These are phyloP conservation scores for Naganishia randhawae DNA, from an alignment of 768 basidiomycete species.

Conservation along the genomic window DNA sequence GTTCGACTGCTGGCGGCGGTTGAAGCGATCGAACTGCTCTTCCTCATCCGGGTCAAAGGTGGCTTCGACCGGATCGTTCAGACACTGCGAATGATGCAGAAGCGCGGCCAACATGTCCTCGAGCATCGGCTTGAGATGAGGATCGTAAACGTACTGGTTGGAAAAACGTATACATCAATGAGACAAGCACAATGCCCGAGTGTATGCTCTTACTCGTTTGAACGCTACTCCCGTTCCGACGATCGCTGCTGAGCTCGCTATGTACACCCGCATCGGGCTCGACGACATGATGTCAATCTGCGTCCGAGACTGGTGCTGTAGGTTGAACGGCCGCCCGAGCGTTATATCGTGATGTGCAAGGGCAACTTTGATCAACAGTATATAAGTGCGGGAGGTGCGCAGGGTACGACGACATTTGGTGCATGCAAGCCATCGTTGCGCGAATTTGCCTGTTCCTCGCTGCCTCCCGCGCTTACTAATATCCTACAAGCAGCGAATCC, in stretches of 20 bases:
- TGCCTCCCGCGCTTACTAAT: not conserved
- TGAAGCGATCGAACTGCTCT: not conserved
- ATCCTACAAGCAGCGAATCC: not conserved
- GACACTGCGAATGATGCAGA: slow-evolving; percentile 7
- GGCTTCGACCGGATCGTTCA: slow-evolving; percentile 5
- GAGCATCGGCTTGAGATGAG: slow-evolving; percentile 19
- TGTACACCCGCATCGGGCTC: slow-evolving; percentile 2
- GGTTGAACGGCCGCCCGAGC: not conserved
- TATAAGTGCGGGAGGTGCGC: not conserved
- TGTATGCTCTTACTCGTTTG: slow-evolving; percentile 5
- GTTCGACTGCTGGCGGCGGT: not conserved
- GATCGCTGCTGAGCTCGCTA: slow-evolving; percentile 8
- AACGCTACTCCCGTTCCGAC: slow-evolving; percentile 17
- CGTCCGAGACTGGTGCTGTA: not conserved
- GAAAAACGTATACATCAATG: not conserved
- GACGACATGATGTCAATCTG: not conserved
- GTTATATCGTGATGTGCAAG: not conserved
- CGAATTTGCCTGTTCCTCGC: too few relatives aligned
- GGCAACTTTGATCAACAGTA: not conserved
- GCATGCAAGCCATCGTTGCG: too few relatives aligned
- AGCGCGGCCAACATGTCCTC: slow-evolving; percentile 14
- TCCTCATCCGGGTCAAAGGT: not conserved
- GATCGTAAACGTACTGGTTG: slow-evolving; percentile 25
- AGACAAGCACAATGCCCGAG: not conserved
- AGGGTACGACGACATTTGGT: too few relatives aligned